phyloP scores from a whole-genome alignment of 192 early-diverging fungal genomes.

The Coemansia sp. region DNA sequence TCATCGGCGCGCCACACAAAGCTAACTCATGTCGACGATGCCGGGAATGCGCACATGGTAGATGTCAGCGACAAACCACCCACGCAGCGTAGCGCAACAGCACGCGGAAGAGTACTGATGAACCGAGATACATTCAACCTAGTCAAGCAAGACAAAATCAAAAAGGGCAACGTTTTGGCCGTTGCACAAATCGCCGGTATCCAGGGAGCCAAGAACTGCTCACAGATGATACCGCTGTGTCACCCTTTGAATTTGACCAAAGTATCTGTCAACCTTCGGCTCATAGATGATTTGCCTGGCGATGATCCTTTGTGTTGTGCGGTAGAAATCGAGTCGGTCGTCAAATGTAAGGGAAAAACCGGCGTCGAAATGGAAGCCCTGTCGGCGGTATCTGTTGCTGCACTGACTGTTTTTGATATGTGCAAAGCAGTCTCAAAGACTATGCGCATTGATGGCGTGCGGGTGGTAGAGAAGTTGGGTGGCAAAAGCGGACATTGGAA shows the following conservation, averaged over 20 bases:
- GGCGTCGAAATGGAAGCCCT: conserved; percentile 92
- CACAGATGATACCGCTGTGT: conserved; percentile 83
- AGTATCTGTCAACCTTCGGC: conserved; percentile 67
- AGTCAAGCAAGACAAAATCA: conserved; percentile 64
- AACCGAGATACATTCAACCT: conserved; percentile 66
- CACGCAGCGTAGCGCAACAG: conserved; percentile 75
- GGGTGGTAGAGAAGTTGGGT: conserved; percentile 80
- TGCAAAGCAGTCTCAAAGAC: conserved; percentile 87
- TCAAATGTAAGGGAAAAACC: conserved; percentile 80
- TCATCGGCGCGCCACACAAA: not conserved
- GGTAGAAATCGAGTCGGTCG: conserved; percentile 71
- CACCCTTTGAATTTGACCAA: conserved; percentile 77
- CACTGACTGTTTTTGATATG: conserved; percentile 94
- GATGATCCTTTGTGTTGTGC: conserved; percentile 25
- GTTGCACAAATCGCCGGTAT: conserved; percentile 91
- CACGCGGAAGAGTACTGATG: conserved; percentile 73
- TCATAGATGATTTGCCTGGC: conserved; percentile 34
- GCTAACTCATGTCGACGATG: conserved; percentile 79
- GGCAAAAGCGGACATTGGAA: conserved; percentile 75
- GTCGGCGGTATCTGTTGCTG: conserved; percentile 78
- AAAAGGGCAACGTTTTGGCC: conserved; percentile 89
- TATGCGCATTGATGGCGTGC: conserved; percentile 77
- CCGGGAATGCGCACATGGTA: conserved; percentile 87
- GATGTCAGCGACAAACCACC: conserved; percentile 73
- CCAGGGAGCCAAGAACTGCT: conserved; percentile 86